Conservation (phyloP, 2,329 filamentous ascomycete species). For the Dichotomopilus funicola region DNA sequence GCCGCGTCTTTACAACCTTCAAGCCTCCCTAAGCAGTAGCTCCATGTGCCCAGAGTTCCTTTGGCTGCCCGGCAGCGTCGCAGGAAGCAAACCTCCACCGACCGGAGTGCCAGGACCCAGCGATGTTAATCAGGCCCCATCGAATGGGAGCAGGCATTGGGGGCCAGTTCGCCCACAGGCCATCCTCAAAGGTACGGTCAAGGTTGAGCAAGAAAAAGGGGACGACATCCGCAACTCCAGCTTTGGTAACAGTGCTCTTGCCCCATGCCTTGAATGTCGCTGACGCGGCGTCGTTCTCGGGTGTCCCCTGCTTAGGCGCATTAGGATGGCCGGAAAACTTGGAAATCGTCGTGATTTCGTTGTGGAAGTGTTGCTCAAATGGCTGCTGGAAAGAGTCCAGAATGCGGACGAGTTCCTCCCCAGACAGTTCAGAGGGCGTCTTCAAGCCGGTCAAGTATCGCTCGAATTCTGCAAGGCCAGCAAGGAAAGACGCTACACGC, state of each 20-base stretch:
- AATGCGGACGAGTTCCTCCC: conserved; percentile 40
- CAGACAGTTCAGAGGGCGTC: conserved; percentile 38
- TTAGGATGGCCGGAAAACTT: conserved; percentile 43
- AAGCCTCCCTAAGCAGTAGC: conserved; percentile 10
- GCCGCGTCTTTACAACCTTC: background rate
- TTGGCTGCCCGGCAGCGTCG: conserved; percentile 45
- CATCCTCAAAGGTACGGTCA: conserved; percentile 52
- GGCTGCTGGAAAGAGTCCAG: conserved; percentile 44
- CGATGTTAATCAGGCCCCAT: conserved; percentile 55
- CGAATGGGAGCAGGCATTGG: conserved; percentile 55
- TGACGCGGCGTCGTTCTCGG: conserved; percentile 39
- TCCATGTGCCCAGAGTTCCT: conserved; percentile 46
- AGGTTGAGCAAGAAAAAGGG: conserved; percentile 60
- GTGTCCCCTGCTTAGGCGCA: conserved; percentile 41
- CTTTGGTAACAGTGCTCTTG: conserved; percentile 57
- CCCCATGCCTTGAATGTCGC: conserved; percentile 54
- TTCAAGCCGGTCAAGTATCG: conserved; percentile 42
- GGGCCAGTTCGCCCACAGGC: conserved; percentile 56
- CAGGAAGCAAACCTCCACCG: conserved; percentile 64
- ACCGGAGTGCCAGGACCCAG: conserved; percentile 47
- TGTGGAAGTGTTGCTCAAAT: conserved; percentile 51
- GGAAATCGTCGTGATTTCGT: conserved; percentile 48
- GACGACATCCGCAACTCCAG: conserved; percentile 52
- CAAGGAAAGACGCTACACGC: conserved; percentile 40
- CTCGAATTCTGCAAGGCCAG: conserved; percentile 45